Conservation (phyloP, 768 basidiomycete species). For the Lactarius hatsudake region DNA sequence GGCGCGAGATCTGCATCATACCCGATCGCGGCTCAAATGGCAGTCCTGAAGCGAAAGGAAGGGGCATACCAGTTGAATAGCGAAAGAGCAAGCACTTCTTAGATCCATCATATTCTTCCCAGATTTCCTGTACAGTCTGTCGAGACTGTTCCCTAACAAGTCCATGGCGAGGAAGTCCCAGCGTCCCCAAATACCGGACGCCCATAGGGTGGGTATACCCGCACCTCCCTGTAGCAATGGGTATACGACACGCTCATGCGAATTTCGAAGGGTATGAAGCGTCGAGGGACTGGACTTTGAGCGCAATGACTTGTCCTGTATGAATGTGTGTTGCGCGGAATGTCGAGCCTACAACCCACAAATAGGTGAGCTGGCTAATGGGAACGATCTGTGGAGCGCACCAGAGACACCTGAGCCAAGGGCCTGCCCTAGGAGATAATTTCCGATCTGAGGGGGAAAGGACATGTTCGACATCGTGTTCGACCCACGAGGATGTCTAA, state of each 20-base stretch:
- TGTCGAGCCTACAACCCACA: conserved; percentile 57
- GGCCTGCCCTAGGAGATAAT: conserved; percentile 56
- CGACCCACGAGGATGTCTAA: not conserved
- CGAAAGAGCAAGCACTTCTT: conserved; percentile 69
- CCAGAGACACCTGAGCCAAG: conserved; percentile 77
- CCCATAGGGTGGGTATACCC: conserved; percentile 75
- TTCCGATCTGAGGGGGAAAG: conserved; percentile 46
- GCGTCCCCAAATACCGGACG: conserved; percentile 37
- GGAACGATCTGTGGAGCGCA: conserved; percentile 31
- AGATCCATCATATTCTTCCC: conserved; percentile 63
- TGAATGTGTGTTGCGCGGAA: conserved; percentile 59
- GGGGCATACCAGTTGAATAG: conserved; percentile 67
- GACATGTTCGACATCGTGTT: conserved; percentile 13
- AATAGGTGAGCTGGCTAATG: not conserved
- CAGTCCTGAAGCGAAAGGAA: not conserved
- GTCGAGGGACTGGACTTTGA: conserved; percentile 68
- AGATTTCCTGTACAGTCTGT: conserved; percentile 54
- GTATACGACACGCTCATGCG: conserved; percentile 66
- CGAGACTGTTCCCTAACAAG: conserved; percentile 67
- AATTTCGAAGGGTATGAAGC: conserved; percentile 77
- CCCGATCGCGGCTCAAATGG: not conserved
- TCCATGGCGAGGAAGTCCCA: conserved; percentile 63
- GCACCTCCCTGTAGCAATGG: conserved; percentile 66
- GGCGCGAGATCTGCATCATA: conserved; percentile 53
- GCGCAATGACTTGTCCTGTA: conserved; percentile 58